Base-by-base conservation (phyloP, 2,329 filamentous ascomycete genomes). In the Fusarium equiseti region DNA sequence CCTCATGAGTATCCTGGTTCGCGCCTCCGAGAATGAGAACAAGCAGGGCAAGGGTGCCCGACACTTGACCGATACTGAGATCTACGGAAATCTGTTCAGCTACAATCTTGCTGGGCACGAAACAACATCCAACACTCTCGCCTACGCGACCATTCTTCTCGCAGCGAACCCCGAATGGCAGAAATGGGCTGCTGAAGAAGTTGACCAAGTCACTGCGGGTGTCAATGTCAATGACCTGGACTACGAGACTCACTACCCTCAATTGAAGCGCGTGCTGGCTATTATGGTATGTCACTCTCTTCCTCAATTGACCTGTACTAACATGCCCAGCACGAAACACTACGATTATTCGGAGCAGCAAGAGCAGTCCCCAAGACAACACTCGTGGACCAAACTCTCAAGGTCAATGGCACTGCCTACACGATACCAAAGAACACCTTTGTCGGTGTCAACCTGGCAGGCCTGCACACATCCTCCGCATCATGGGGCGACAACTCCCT, bases 81-180 rank as follows among this genome's bases (percentile, higher is more conserved):
- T 87, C 8, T 83, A 83, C 43, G 83, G 85, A 16, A 86, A 86
- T 48, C 75, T 85, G 49, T 85, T 84, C 54, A 76, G 83, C 2
- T 80, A 86, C 65, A 85, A 83, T 50, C 78, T 87, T 52, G 85
- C 85, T 0, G 85, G 85, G 1, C 84, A 86, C 60, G 85, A 87
- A 61, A 86, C 85, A 0, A 85, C 84, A 0, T 83, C 85, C 1
- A 81, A 84, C 29, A 81, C 81, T 0, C 71, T 86, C 8, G 79
- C 80, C 1, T 86, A 81, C 54, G 75, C 79, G 1, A 72, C 84
- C 2, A 72, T 81, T 9, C 81, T 85, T 11, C 77, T 88, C 3
- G 84, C 85, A 3, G 77, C 80, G 1, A 66, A 84, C 43, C 83
- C 81, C 0, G 74, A 81, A 6, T 79, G 83, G 4, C 85, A 87